Base-by-base conservation (phyloP, 169 alveolate genomes). In the Amoebophrya sp. region DNA sequence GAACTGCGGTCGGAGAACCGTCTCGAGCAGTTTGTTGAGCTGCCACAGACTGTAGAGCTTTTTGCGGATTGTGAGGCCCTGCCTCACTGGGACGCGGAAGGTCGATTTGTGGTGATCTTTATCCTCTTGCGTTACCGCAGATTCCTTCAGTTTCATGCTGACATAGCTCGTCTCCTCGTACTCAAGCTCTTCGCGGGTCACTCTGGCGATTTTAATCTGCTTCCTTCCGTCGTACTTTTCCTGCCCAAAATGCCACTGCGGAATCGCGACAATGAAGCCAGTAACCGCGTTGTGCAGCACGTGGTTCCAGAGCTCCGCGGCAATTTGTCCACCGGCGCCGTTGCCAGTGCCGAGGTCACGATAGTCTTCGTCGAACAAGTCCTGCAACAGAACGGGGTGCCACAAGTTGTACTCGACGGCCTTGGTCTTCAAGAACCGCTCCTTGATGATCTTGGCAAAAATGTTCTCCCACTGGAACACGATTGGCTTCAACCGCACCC, bases 1-100 rank as follows among this genome's bases (percentile, higher is more conserved):
- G 83, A 66, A 66, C 83, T 66, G 83, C 2, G 83, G 83, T 66
- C 83, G 83, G 10, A 66, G 83, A n/a, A 66, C 83, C 83, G 35
- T 25, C 32, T 66, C 83, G 32, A 66, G 35, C 83, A 66, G 83
- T n/a, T 66, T 66, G 83, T 66, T 66, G 35, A 66, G 1, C 83
- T 66, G 35, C 83, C 83, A 66, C 32, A 25, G 83, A 25, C 18
- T 2, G 83, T 25, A 66, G 35, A 66, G 83, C 18, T 66, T 66
- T 3, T n/a, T 41, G 23, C 54, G 54, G 23, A 41, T 2, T 2
- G 23, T 41, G n/a, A n/a, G n/a, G n/a, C n/a, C n/a, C n/a, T n/a
- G n/a, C n/a, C n/a, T n/a, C n/a, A n/a, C n/a, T n/a, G n/a, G n/a
- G n/a, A n/a, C n/a, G n/a, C n/a, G 83, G 83, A 66, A 7, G 83